Percentiles rank a stretch among this genome's conserved stretches.
These are phyloP conservation scores for Pythium pectinolyticum DNA, from an alignment of 352 stramenopile genomes.

Conservation along the genomic window DNA sequence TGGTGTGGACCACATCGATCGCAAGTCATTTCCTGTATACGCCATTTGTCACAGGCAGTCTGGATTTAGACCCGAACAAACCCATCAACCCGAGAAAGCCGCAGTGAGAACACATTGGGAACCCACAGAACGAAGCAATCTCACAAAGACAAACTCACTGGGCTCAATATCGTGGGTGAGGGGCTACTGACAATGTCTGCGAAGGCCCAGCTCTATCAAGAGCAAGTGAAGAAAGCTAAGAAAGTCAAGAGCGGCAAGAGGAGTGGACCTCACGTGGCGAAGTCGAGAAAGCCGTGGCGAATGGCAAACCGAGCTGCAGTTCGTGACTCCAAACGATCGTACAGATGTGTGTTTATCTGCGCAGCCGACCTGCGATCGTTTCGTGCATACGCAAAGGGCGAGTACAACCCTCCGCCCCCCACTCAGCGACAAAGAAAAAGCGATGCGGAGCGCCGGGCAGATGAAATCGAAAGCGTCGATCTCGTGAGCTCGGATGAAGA, in stretches of 20 bases:
- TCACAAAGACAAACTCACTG: background rate
- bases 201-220: constrained; percentile 4
- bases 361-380: background rate
- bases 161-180: background rate
- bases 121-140: background rate
- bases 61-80: background rate
- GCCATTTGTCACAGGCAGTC: background rate
- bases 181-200: background rate
- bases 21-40: constrained; percentile 2
- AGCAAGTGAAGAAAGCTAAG: constrained; percentile 4
- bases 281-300: constrained; percentile 4
- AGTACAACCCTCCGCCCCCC: background rate
- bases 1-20: background rate
- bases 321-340: constrained; percentile 1
- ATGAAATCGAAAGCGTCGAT: background rate
- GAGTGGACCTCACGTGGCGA: background rate
- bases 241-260: constrained; percentile 1
- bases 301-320: constrained; percentile 2
- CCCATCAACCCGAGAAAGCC: background rate
- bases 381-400: background rate
- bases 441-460: background rate
- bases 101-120: constrained; percentile 4
- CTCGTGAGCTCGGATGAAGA: constrained; percentile 7
- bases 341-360: background rate
- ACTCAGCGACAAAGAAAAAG: background rate